Evolutionary conservation across 192 early-diverging fungal species (phyloP).

Genomic region (Coemansia sp.): DNA sequence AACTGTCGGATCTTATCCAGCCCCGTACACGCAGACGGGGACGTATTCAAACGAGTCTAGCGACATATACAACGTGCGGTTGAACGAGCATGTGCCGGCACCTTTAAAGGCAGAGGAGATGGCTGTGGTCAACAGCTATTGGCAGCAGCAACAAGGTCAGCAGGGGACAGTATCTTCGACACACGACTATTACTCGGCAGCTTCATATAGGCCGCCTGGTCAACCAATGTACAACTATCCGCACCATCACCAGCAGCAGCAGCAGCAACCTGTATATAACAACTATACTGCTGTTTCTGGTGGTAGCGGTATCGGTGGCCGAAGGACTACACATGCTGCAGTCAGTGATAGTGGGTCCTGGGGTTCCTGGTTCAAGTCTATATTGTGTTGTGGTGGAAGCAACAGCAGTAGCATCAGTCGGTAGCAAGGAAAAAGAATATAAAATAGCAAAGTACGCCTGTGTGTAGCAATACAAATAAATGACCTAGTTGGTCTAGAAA

Average conservation of each 20-base stretch:
- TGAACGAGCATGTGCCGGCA: constrained; percentile 42
- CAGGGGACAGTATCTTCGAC: constrained; percentile 14
- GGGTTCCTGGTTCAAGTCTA: constrained; percentile 9
- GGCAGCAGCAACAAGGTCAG: constrained; percentile 7
- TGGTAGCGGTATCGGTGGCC: neutral
- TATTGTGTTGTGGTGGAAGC: constrained; percentile 28
- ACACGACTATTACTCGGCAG: constrained; percentile 38
- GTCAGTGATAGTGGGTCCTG: constrained; percentile 13
- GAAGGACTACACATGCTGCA: neutral
- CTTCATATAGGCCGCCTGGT: constrained; percentile 39
- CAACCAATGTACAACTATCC: constrained; percentile 1
- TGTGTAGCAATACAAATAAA: no score
- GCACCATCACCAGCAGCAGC: neutral
- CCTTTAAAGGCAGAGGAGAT: constrained; percentile 43
- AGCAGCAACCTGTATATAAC: constrained; percentile 33
- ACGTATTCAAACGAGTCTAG: constrained; percentile 13
- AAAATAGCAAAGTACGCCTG: neutral
- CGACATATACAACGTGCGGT: constrained; percentile 44
- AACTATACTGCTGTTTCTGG: constrained; percentile 12
- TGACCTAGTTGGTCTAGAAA: no score
- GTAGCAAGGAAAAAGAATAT: neutral
- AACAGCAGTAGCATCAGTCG: neutral
- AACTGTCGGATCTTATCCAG: no score
- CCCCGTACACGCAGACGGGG: constrained; percentile 11
- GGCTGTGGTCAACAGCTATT: constrained; percentile 25